phyloP scores from a whole-genome alignment of 169 alveolate species.

The Blepharisma undulans region DNA sequence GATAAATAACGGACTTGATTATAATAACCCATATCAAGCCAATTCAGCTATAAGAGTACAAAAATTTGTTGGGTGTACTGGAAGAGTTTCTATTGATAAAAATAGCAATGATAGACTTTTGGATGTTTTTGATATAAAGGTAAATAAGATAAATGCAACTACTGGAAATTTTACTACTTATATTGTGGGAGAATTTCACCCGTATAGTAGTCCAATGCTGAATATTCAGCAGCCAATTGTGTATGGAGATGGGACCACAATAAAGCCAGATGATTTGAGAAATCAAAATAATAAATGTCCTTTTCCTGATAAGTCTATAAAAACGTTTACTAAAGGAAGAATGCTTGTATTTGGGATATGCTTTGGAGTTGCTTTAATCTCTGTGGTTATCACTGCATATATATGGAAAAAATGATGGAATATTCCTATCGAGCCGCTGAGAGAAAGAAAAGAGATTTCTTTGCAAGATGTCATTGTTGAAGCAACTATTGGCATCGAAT shows the following conservation, averaged over 20 bases:
- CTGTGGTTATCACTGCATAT: neutral
- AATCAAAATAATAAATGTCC: neutral
- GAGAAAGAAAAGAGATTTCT: neutral
- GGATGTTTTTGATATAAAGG: neutral
- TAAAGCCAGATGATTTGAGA: neutral
- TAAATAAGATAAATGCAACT: neutral
- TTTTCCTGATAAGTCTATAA: neutral
- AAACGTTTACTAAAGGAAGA: neutral
- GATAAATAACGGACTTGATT: neutral
- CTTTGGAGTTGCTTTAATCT: neutral
- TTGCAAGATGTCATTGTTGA: conserved; percentile 1
- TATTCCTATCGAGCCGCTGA: neutral
- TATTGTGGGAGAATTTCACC: neutral
- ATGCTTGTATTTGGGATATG: neutral
- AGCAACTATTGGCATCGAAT: neutral
- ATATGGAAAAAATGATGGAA: neutral
- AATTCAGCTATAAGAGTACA: neutral
- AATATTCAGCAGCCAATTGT: neutral
- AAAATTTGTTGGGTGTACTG: neutral
- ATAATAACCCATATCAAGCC: neutral
- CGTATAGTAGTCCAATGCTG: neutral
- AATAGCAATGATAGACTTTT: neutral
- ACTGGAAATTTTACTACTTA: neutral
- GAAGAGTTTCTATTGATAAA: neutral
- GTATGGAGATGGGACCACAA: neutral